A percentile compares a stretch with the other conserved stretches of the same genome.
These are phyloP conservation scores for Fomitopsis serialis DNA, from an alignment of 768 basidiomycete genomes.

Conservation along the genomic window DNA sequence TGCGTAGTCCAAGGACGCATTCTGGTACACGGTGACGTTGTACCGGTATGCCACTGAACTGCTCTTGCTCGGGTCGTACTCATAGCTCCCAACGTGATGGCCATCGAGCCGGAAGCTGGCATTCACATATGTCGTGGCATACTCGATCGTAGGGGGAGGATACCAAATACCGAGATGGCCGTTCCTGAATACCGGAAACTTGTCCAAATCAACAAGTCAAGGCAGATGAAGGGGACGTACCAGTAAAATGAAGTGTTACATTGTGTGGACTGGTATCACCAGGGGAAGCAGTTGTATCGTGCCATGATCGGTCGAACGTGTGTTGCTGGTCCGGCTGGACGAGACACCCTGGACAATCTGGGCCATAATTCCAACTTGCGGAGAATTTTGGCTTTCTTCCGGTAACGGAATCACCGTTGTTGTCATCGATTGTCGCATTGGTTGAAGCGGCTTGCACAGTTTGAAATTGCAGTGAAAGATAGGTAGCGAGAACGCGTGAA, in stretches of 20 bases:
- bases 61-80: neutral
- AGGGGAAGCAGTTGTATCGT: neutral
- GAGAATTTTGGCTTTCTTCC: slow-evolving; percentile 1
- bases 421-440: slow-evolving; percentile 11
- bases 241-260: neutral
- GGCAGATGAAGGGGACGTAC: neutral
- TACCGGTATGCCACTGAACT: neutral
- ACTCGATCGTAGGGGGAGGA: slow-evolving; percentile 3
- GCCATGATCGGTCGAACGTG: slow-evolving; percentile 2
- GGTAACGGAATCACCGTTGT: slow-evolving; percentile 8
- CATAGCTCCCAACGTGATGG: neutral
- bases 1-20: neutral
- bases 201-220: neutral
- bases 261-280: neutral
- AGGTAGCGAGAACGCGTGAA: neutral
- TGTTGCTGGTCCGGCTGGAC: neutral
- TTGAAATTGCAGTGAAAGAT: neutral
- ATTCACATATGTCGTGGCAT: slow-evolving; percentile 1
- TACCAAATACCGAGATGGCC: slow-evolving; percentile 11
- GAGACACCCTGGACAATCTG: neutral
- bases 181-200: neutral
- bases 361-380: slow-evolving; percentile 3
- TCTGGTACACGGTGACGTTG: slow-evolving; percentile 6
- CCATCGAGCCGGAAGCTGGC: slow-evolving; percentile 9
- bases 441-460: neutral